Conservation (phyloP, 2,329 filamentous ascomycete species). For the Aspergillus luchuensis region DNA sequence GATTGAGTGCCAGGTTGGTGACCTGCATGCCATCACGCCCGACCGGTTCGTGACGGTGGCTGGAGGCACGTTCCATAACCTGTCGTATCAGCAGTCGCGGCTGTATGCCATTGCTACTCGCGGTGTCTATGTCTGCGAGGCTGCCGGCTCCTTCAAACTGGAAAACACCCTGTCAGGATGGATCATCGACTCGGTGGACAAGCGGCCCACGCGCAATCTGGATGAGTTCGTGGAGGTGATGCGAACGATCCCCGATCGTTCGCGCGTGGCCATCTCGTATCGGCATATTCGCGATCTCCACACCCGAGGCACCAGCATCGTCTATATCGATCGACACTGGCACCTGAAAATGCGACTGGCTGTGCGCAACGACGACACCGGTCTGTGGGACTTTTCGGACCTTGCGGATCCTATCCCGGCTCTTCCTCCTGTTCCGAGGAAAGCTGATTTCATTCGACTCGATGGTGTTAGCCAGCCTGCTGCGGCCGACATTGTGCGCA, state of each 20-base stretch:
- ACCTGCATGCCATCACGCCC: conserved; percentile 91
- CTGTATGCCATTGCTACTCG: conserved; percentile 89
- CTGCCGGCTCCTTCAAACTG: conserved; percentile 90
- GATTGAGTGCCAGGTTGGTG: conserved; percentile 80
- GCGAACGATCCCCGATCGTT: conserved; percentile 76
- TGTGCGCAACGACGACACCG: conserved; percentile 91
- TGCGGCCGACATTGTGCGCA: too few relatives aligned
- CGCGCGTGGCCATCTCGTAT: conserved; percentile 90
- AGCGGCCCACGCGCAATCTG: conserved; percentile 85
- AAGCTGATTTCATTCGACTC: too few relatives aligned
- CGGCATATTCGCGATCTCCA: conserved; percentile 94
- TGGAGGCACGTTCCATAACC: conserved; percentile 89
- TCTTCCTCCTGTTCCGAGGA: too few relatives aligned
- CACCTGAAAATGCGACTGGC: conserved; percentile 91
- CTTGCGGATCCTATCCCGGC: too few relatives aligned
- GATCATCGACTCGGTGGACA: conserved; percentile 89
- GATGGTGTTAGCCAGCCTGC: too few relatives aligned
- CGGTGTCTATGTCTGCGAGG: conserved; percentile 93
- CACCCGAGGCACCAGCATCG: conserved; percentile 87
- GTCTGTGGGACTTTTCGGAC: too few relatives aligned
- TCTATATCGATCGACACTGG: conserved; percentile 95
- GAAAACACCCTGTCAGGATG: conserved; percentile 89
- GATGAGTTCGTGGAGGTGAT: conserved; percentile 89
- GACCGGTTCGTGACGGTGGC: conserved; percentile 94
- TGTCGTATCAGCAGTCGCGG: conserved; percentile 97